A percentile compares a stretch with the other conserved stretches of the same genome.
Conservation (phyloP, 305 asterid genomes). For the Nicotiana rustica region DNA sequence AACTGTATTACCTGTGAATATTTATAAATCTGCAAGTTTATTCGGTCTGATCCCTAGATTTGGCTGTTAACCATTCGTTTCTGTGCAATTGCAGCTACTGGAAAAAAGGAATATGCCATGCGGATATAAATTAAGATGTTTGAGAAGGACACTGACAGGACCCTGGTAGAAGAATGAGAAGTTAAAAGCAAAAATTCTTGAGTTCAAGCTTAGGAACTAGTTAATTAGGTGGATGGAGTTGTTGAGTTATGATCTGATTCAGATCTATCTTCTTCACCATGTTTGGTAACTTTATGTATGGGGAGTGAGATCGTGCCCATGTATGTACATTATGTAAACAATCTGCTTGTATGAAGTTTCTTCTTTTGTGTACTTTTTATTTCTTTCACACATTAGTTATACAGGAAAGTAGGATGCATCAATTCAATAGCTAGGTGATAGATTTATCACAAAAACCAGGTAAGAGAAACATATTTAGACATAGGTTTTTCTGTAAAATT, state of each 20-base stretch:
- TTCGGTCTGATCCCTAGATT: background rate
- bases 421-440: conserved; percentile 6
- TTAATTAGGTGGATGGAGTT: conserved; percentile 34
- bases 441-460: background rate
- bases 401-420: conserved; percentile 11
- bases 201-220: conserved; percentile 29
- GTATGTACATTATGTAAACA: conserved; percentile 30
- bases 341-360: conserved; percentile 36
- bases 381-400: conserved; percentile 33
- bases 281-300: conserved; percentile 23
- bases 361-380: background rate
- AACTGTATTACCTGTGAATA: background rate
- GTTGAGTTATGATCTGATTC: conserved; percentile 39
- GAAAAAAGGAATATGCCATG: conserved; percentile 55
- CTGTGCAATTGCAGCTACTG: conserved; percentile 49
- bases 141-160: conserved; percentile 82
- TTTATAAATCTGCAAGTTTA: background rate
- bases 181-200: conserved; percentile 24
- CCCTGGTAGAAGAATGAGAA: conserved; percentile 63
- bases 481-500: background rate
- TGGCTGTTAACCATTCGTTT: background rate
- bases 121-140: conserved; percentile 61
- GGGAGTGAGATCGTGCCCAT: background rate
- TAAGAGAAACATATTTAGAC: background rate
- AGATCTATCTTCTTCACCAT: conserved; percentile 21